Conservation (phyloP, 2,329 filamentous ascomycete genomes). For the Trichophyton schoenleinii region DNA sequence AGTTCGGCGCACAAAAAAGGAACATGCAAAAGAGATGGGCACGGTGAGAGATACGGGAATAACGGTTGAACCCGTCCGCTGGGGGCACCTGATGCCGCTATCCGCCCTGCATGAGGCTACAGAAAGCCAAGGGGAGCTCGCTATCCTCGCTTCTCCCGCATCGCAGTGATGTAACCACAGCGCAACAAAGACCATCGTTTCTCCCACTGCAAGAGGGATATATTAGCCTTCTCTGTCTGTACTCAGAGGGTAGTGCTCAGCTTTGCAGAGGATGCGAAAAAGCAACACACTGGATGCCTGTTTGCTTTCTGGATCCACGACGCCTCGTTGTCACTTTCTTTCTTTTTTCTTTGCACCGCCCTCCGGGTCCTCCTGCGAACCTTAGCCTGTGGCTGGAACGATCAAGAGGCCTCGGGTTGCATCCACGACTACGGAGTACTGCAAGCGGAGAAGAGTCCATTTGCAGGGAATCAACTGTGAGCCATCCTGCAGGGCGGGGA, state of each 20-base stretch:
- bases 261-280: neutral
- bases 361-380: neutral
- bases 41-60: neutral
- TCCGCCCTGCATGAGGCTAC: constrained; percentile 3
- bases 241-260: neutral
- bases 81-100: neutral
- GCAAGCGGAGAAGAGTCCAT: neutral
- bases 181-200: neutral
- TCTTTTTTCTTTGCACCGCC: neutral
- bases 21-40: neutral
- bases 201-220: neutral
- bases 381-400: constrained; percentile 3
- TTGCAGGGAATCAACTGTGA: neutral
- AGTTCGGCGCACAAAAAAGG: neutral
- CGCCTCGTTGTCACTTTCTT: too few relatives aligned
- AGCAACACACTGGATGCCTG: neutral
- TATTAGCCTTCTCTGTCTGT: too few relatives aligned
- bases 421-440: too few relatives aligned
- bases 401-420: neutral
- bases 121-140: neutral
- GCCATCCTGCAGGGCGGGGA: neutral
- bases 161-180: neutral
- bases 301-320: neutral
- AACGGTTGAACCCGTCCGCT: neutral
- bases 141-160: neutral